A percentile compares a stretch with the other conserved stretches of the same genome.
Evolutionary conservation across 2,329 filamentous ascomycete genomes (phyloP).

Genomic region (Erysiphe pisi): DNA sequence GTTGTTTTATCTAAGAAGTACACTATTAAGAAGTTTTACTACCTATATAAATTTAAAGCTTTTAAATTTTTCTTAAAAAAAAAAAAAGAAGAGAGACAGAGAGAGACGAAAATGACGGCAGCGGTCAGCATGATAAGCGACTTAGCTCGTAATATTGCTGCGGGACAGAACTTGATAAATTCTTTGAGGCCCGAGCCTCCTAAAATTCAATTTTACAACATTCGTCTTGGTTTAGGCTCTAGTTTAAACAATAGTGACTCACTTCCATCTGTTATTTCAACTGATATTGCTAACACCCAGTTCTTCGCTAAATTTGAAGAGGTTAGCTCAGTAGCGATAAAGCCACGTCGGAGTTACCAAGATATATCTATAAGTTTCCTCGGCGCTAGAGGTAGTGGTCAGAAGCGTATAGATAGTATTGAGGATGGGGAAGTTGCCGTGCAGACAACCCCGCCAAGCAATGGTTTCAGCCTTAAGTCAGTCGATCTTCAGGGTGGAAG

Average conservation of each 20-base stretch:
- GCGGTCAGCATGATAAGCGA: background rate
- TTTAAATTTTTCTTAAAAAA: too few species aligned
- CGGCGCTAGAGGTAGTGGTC: background rate
- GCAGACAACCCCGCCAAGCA: background rate
- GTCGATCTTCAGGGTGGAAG: constrained; percentile 1
- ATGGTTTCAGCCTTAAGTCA: constrained; percentile 22
- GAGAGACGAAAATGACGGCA: background rate
- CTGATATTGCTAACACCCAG: background rate
- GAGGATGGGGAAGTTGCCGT: background rate
- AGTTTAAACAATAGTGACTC: background rate
- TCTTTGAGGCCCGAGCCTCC: background rate
- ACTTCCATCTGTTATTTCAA: constrained; percentile 5
- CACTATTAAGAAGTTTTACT: too few species aligned
- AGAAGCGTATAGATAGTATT: background rate
- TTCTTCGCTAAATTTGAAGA: background rate
- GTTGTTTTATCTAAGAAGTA: too few species aligned
- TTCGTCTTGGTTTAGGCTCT: background rate
- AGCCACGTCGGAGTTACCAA: background rate
- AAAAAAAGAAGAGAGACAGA: too few species aligned
- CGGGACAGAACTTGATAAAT: constrained; percentile 1
- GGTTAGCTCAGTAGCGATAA: background rate
- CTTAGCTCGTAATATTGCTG: background rate
- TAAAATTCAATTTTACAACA: constrained; percentile 1
- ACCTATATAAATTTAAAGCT: too few species aligned
- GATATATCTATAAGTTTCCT: background rate